Base-by-base conservation (phyloP, 108 stramenopile species). In the Pseudonitzschia multiseries region DNA sequence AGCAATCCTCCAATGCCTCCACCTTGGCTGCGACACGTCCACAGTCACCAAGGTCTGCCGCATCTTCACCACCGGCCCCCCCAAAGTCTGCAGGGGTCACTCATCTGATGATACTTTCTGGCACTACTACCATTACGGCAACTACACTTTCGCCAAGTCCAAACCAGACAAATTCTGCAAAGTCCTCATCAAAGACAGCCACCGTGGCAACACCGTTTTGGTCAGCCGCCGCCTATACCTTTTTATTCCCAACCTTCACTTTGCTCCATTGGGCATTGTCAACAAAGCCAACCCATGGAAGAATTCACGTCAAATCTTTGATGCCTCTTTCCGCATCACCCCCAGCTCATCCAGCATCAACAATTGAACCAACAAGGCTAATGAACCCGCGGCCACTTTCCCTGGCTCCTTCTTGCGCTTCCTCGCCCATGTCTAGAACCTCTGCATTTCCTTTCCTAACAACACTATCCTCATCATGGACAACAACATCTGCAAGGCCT, bases 241-340 rank as follows among this genome's bases (percentile, higher is more conserved):
- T 18, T 71, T 42, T 21, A 71, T 71, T 12, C 71, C 32, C 33
- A 21, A 71, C 41, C 14, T 20, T 9, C 71, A 71, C 28, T 15
- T 60, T 15, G 41, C 59, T 15, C 71, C 71, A 22, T 40, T 43
- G 14, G 71, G 71, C 14, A n/a, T 71, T 44, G 71, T n/a, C n/a
- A n/a, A n/a, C n/a, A n/a, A n/a, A n/a, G n/a, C n/a, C n/a, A n/a
- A n/a, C n/a, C n/a, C n/a, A 29, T 10, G 59, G 42, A n/a, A 17
- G 24, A 70, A n/a, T n/a, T n/a, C n/a, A n/a, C n/a, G n/a, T n/a
- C n/a, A n/a, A n/a, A n/a, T n/a, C n/a, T n/a, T n/a, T n/a, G n/a
- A n/a, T n/a, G n/a, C n/a, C n/a, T n/a, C n/a, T n/a, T n/a, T n/a
- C n/a, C n/a, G n/a, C n/a, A n/a, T n/a, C n/a, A n/a, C n/a, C n/a